Base-by-base conservation (phyloP, 192 early-diverging fungal genomes). In the Rhizoclosmatium sp. region DNA sequence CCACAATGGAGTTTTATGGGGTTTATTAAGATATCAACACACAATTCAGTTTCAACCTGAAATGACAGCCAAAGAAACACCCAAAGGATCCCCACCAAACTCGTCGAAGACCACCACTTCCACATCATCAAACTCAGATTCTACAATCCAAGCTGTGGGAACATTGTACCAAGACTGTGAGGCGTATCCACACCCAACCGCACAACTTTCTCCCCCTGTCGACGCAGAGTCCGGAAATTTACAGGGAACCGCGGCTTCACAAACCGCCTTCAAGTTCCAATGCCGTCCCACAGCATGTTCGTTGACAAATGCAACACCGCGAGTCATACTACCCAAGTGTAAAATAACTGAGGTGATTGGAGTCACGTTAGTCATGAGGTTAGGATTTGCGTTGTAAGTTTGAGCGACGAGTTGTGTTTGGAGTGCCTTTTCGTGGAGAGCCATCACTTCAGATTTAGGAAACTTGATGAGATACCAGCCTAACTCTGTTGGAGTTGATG, bases 101-200 rank as follows among this genome's bases (percentile, higher is more conserved):
- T 85, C 84, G 39, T 85, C 84, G 73, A 83, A 85, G 46, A 85
- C 51, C 1, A 84, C 82, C 23, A 83, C 69, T 49, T 70, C 76
- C 14, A 83, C 66, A 42, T 72, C 68, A 14, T 71, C 75, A 61
- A 46, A 3, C 31, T 21, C 47, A 41, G 39, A 75, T 71, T 14
- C 61, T 21, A 82, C 39, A 71, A 80, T 76, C 79, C 72, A 79
- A 31, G 68, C 59, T 19, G 66, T 66, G 3, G 84, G 84, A 0
- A 85, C 80, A 72, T 85, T 83, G 47, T 82, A 85, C 60, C 81
- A 85, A 41, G 49, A 14, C 59, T 85, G 84, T 16, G 59, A 69
- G 3, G 48, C 46, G 41, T 69, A 16, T 3, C 82, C 79, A 60
- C 80, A 83, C 0, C 69, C 77, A 41, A 61, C 45, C 40, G 70